Evolutionary conservation across 345 rosid genomes (phyloP), one percentile per base, ranked within the genome.

Genomic region (Theobroma cacao): DNA sequence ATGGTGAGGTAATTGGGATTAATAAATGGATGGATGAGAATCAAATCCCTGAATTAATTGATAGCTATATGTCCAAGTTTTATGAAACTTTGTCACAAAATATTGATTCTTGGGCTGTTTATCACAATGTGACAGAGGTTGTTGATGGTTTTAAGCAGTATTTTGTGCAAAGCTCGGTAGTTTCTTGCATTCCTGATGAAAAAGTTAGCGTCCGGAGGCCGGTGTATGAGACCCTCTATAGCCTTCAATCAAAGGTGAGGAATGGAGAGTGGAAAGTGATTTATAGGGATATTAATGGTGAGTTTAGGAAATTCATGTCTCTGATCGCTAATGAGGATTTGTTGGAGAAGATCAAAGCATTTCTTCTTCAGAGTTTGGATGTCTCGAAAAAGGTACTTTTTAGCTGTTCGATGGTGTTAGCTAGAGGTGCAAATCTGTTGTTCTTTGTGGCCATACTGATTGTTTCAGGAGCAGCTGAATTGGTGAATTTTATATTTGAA

Each of bases 1-100:
- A 74, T 30, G n/a, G 66, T 24, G 53, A 58, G 77, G 59, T 59
- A 0, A 59, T 59, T 30, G 67, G 67, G 64, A 59, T 74, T 15
- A 41, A 43, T n/a, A 74, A 58, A 61, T 74, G 77, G 77, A 74
- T 74, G 22, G 68, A 59, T 17, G 77, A 74, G 14, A 59, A 74
- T 59, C 36, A 74, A 56, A 61, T 74, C 34, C 67, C 77, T 0
- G 68, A 45, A 43, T 38, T 74, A n/a, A 43, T 74, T 14, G 77
- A 74, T 56, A 26, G 77, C 20, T 74, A 74, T 43, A 59, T 61
- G 53, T 4, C 34, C 7, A 59, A 43, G 14, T 74, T 74, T 24
- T 74, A 55, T 40, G 77, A 74, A 74, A 59, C 77, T 8, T 26
- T 59, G 36, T 59, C 53, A 38, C 38, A 74, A 45, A 38, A 74